Evolutionary conservation across 306 rosid genomes (phyloP).

Genomic region (Styphnolobium japonicum): DNA sequence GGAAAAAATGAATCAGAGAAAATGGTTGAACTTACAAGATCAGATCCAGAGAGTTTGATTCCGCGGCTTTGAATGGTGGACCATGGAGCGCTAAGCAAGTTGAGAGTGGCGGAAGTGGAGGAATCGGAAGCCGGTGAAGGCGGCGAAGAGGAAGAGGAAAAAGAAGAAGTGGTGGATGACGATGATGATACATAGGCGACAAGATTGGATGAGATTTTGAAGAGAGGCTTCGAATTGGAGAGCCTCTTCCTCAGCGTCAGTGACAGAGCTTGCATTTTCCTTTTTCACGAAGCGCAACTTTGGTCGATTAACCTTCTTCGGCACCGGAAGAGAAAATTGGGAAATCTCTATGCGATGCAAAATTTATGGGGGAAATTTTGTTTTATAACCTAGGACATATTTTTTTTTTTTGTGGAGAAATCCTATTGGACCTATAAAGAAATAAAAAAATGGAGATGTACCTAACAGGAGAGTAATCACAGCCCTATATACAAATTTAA

Average conservation of each 20-base stretch:
- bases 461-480: too few relatives aligned
- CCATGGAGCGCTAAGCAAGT: conserved; percentile 53
- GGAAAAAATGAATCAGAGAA: neutral
- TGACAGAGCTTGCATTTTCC: conserved; percentile 31
- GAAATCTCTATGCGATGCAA: too few relatives aligned
- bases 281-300: neutral
- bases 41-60: conserved; percentile 57
- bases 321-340: too few relatives aligned
- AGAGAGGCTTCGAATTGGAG: conserved; percentile 29
- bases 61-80: conserved; percentile 61
- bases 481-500: too few relatives aligned
- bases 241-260: conserved; percentile 43
- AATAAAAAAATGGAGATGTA: too few relatives aligned
- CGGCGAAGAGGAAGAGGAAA: conserved; percentile 22
- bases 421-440: too few relatives aligned
- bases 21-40: conserved; percentile 47
- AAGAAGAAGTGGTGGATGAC: conserved; percentile 12
- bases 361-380: too few relatives aligned
- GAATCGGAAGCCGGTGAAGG: conserved; percentile 37
- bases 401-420: too few relatives aligned
- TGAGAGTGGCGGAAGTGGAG: conserved; percentile 10
- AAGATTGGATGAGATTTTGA: conserved; percentile 33
- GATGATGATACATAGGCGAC: conserved; percentile 19
- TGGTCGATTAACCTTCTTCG: neutral
- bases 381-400: too few relatives aligned